Conservation (phyloP, 768 basidiomycete species). For the Tylopilus sp. region DNA sequence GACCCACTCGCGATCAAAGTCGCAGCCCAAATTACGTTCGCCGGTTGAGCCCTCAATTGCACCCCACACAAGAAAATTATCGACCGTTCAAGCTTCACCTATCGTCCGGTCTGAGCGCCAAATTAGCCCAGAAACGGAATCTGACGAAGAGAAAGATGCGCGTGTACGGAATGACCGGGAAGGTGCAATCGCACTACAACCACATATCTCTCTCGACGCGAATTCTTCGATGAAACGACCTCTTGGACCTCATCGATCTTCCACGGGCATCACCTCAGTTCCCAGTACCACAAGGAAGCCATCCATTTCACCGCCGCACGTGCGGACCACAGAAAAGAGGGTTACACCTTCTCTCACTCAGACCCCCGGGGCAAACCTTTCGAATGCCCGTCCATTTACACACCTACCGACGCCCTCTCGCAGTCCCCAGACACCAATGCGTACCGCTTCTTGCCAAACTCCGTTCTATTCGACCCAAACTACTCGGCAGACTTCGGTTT, state of each 20-base stretch:
- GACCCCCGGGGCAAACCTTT: constrained; percentile 6
- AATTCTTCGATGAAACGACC: constrained; percentile 21
- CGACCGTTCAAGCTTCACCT: constrained; percentile 31
- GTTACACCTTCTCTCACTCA: background rate
- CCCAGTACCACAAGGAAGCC: constrained; percentile 1
- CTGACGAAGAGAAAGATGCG: background rate
- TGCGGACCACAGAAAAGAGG: constrained; percentile 5
- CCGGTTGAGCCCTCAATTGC: constrained; percentile 5
- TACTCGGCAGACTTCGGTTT: constrained; percentile 3
- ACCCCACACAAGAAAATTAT: constrained; percentile 22
- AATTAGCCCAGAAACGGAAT: constrained; percentile 9
- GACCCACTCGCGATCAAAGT: constrained; percentile 29
- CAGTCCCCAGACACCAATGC: constrained; percentile 7
- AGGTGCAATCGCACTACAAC: background rate
- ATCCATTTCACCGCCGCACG: background rate
- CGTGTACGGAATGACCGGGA: background rate
- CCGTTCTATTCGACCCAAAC: constrained; percentile 16
- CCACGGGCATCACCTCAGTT: constrained; percentile 9
- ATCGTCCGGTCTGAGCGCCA: constrained; percentile 13
- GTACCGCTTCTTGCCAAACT: constrained; percentile 22
- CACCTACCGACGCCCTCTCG: background rate
- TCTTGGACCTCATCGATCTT: constrained; percentile 19
- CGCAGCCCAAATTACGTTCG: constrained; percentile 34
- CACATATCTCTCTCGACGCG: constrained; percentile 20
- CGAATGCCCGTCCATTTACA: constrained; percentile 7